phyloP scores from a whole-genome alignment of 768 basidiomycete genomes.

The Leccinellum rugosiceps region DNA sequence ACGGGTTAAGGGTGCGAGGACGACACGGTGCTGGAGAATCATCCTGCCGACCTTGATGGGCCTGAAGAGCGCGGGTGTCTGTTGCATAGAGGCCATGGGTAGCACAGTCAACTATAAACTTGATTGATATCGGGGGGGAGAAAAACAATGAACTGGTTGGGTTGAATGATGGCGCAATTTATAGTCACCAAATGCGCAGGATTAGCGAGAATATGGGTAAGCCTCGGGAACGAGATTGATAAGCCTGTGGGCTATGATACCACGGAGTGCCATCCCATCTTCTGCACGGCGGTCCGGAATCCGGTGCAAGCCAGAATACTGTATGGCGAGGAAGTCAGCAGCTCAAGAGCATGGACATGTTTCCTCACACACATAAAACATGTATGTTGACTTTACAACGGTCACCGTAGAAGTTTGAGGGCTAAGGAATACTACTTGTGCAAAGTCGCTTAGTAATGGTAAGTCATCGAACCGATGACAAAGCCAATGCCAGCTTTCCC shows the following conservation, averaged over 20 bases:
- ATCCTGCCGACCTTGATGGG: constrained; percentile 42
- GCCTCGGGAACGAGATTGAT: too few relatives aligned
- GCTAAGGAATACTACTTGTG: too few relatives aligned
- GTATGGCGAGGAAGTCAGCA: too few relatives aligned
- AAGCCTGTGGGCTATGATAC: too few relatives aligned
- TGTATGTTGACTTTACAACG: too few relatives aligned
- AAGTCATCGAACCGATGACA: too few relatives aligned
- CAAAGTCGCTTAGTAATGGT: too few relatives aligned
- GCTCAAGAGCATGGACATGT: too few relatives aligned
- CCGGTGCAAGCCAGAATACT: too few relatives aligned
- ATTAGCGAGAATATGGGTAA: constrained; percentile 1
- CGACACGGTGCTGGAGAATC: constrained; percentile 46
- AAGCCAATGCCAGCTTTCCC: too few relatives aligned
- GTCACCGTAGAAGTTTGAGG: too few relatives aligned
- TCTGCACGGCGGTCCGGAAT: not conserved
- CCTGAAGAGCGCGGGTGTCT: constrained; percentile 37
- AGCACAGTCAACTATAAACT: not conserved
- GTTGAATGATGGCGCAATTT: not conserved
- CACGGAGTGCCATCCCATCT: not conserved
- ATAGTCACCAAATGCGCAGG: not conserved
- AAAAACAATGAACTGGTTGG: not conserved
- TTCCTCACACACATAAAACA: too few relatives aligned
- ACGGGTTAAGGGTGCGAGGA: constrained; percentile 53
- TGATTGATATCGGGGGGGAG: not conserved
- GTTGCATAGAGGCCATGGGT: not conserved